Evolutionary conservation across 306 rosid species (phyloP).

Genomic region (Styphnolobium japonicum): DNA sequence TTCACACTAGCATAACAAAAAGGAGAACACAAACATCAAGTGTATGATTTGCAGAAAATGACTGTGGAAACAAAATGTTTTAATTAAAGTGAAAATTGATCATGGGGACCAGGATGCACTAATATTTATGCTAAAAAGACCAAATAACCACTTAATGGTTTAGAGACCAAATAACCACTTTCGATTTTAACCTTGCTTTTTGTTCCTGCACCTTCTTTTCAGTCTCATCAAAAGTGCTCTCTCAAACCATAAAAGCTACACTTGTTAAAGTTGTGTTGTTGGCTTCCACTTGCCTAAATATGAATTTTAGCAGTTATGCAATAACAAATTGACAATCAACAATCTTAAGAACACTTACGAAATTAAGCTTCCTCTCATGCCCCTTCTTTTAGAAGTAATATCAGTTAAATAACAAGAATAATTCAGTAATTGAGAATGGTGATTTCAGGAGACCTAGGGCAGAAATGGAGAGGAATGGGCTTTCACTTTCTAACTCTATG

Average conservation of each 20-base stretch:
- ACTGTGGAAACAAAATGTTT: background rate
- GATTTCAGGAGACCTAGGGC: background rate
- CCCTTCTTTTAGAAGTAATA: background rate
- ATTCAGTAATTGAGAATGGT: background rate
- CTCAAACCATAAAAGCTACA: background rate
- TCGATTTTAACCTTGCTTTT: background rate
- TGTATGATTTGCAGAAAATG: background rate
- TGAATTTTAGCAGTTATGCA: background rate
- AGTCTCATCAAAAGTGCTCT: background rate
- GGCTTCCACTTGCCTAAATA: background rate
- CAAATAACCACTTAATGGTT: background rate
- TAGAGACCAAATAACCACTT: background rate
- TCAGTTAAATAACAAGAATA: background rate
- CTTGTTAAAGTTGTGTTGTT: background rate
- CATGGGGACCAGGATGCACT: background rate
- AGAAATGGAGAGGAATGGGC: background rate
- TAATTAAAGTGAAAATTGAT: background rate
- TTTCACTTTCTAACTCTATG: background rate
- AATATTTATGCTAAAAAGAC: background rate
- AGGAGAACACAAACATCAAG: slow-evolving; percentile 17
- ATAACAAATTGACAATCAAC: background rate
- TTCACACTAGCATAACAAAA: slow-evolving; percentile 46
- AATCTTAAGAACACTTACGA: background rate
- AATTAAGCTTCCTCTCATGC: background rate
- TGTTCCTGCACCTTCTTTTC: background rate